Percentiles rank a stretch among this genome's conserved stretches.
These are phyloP conservation scores for Fusarium dlaminii DNA, from an alignment of 2,329 filamentous ascomycete species.

Conservation along the genomic window DNA sequence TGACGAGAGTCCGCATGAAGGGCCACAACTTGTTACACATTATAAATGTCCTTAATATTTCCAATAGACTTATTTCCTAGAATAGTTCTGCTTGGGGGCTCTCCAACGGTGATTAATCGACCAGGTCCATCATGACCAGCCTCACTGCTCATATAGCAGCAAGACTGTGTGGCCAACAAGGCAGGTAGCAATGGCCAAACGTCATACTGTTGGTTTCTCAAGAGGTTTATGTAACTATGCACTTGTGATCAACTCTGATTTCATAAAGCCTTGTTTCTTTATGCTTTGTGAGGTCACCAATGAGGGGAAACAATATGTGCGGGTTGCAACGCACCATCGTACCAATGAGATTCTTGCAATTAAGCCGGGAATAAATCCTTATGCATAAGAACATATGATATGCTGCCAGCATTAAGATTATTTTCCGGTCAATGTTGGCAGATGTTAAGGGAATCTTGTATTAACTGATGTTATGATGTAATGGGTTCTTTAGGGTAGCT, in stretches of 20 bases:
- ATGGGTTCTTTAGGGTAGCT: neutral
- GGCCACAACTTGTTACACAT: rapidly evolving
- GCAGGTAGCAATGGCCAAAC: neutral
- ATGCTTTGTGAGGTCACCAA: slow-evolving; percentile 9
- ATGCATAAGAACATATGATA: neutral
- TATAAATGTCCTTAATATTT: rapidly evolving
- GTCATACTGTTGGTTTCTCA: neutral
- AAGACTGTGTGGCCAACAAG: neutral
- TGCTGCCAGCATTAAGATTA: neutral
- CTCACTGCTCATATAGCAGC: rapidly evolving
- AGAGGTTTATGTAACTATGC: neutral
- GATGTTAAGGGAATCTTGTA: too few relatives aligned
- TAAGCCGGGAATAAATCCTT: neutral
- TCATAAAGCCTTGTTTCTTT: neutral
- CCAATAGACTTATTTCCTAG: rapidly evolving
- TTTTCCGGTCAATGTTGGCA: rapidly evolving
- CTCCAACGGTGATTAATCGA: rapidly evolving
- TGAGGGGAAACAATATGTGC: slow-evolving; percentile 1
- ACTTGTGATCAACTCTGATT: neutral
- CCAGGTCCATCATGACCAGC: neutral
- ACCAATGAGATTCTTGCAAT: neutral
- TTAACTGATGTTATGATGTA: neutral
- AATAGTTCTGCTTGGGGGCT: rapidly evolving
- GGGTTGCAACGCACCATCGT: neutral
- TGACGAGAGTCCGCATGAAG: rapidly evolving